Evolutionary conservation across 352 stramenopile genomes (phyloP).

Genomic region (Globisporangium takayamanum): DNA sequence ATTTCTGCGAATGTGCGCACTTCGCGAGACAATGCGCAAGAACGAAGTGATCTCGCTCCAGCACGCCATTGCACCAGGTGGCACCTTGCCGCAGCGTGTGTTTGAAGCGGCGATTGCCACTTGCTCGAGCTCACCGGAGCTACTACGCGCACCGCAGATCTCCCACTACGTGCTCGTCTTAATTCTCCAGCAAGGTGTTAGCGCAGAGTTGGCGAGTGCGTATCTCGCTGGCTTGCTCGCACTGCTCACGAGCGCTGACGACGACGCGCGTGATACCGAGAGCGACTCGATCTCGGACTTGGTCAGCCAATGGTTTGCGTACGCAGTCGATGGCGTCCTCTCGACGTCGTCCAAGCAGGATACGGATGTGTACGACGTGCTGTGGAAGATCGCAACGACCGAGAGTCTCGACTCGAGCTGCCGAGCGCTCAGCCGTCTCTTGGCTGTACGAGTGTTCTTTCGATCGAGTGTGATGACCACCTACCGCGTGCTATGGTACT

Average conservation of each 20-base stretch:
- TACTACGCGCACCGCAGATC: neutral
- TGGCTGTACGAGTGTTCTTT: slow-evolving; percentile 4
- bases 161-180: slow-evolving; percentile 2
- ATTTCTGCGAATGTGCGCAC: slow-evolving; percentile 14
- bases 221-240: neutral
- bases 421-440: neutral
- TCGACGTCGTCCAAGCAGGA: neutral
- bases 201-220: neutral
- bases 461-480: slow-evolving; percentile 2
- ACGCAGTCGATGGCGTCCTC: neutral
- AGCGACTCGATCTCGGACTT: neutral
- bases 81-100: neutral
- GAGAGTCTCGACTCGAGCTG: neutral
- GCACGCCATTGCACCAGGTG: neutral
- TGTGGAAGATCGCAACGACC: slow-evolving; percentile 4
- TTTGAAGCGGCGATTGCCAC: neutral
- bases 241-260: neutral
- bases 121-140: neutral
- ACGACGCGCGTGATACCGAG: neutral
- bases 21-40: slow-evolving; percentile 11
- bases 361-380: slow-evolving; percentile 1
- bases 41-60: slow-evolving; percentile 1
- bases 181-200: neutral
- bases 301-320: slow-evolving; percentile 2
- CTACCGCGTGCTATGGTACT: slow-evolving; percentile 5